These are phyloP conservation scores for Lentinula edodes DNA, from an alignment of 768 basidiomycete genomes.

Conservation along the genomic window DNA sequence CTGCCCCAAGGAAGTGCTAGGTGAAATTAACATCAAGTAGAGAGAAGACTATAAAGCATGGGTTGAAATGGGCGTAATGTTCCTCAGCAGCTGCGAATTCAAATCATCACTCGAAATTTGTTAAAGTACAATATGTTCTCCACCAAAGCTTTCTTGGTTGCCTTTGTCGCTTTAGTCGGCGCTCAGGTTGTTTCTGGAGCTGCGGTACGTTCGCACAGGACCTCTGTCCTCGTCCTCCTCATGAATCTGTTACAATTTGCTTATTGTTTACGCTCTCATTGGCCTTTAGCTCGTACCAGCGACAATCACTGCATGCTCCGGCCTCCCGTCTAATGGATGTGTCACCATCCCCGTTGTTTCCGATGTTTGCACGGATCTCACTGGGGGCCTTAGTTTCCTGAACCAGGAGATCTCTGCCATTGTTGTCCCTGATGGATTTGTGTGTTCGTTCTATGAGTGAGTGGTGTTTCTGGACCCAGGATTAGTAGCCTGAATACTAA, in stretches of 20 bases:
- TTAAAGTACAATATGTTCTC: neutral
- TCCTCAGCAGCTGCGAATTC: neutral
- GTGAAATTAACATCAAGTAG: neutral
- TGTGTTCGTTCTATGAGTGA: conserved; percentile 9
- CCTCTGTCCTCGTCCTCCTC: too few relatives aligned
- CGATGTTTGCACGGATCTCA: conserved; percentile 5
- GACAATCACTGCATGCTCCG: neutral
- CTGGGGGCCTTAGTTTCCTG: conserved; percentile 6
- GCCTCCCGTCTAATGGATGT: conserved; percentile 7
- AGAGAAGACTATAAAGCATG: neutral
- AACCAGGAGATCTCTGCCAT: conserved; percentile 1
- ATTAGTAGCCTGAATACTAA: neutral
- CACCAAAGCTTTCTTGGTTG: neutral
- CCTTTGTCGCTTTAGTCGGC: neutral
- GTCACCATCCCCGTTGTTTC: conserved; percentile 5
- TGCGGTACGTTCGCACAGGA: neutral
- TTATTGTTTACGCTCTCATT: too few relatives aligned
- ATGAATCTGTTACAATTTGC: too few relatives aligned
- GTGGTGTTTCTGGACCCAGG: neutral
- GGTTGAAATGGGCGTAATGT: neutral
- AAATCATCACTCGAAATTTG: neutral
- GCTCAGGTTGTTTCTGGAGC: neutral
- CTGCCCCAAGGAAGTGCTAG: too few relatives aligned
- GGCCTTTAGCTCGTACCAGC: neutral
- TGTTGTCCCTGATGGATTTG: conserved; percentile 3